phyloP scores from a whole-genome alignment of 495 filamentous ascomycete genomes.

The Cercophora newfieldiana region DNA sequence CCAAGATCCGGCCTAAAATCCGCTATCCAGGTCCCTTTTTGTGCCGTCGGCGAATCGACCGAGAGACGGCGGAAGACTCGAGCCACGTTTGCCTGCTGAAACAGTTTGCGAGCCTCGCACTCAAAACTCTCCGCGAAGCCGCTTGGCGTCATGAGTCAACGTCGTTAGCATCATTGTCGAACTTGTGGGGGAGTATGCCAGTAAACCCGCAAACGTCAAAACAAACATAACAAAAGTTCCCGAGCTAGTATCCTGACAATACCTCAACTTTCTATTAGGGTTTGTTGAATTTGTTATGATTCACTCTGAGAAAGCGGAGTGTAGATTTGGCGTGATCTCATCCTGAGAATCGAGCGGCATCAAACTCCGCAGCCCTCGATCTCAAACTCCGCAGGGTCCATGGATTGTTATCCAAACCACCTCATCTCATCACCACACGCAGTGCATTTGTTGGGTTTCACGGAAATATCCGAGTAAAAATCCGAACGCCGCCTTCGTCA shows the following conservation, averaged over 20 bases:
- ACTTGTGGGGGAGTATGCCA: no score
- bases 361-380: no score
- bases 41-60: background rate
- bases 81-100: background rate
- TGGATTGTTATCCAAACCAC: no score
- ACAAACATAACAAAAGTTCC: background rate
- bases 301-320: background rate
- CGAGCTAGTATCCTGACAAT: background rate
- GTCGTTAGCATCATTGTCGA: no score
- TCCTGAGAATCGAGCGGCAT: background rate
- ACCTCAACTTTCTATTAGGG: background rate
- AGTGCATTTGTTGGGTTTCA: no score
- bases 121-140: background rate
- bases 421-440: no score
- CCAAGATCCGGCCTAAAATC: slow-evolving; percentile 1
- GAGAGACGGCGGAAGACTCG: background rate
- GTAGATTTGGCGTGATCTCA: background rate
- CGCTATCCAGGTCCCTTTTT: background rate
- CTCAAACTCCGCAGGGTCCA: no score
- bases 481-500: no score
- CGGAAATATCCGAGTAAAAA: no score
- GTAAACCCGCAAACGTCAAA: background rate
- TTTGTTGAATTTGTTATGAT: background rate
- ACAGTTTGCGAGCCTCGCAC: background rate
- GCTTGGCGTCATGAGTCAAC: slow-evolving; percentile 1